A percentile compares a stretch with the other conserved stretches of the same genome.
Conservation (phyloP, 257 asterid species). For the Fraxinus excelsior region DNA sequence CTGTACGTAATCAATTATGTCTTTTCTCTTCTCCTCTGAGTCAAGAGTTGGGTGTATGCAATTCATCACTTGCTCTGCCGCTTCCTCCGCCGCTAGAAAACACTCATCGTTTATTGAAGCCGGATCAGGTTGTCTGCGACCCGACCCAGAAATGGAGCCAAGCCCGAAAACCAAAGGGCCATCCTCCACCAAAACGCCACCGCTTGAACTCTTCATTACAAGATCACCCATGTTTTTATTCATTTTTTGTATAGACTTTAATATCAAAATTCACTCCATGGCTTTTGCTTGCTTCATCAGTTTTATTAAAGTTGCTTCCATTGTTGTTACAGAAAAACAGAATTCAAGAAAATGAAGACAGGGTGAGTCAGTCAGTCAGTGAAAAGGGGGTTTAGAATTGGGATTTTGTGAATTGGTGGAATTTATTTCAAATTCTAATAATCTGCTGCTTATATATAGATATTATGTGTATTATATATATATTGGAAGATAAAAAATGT, state of each 20-base stretch:
- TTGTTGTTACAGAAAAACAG: not conserved
- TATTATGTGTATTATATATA: not conserved
- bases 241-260: not conserved
- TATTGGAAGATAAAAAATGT: not conserved
- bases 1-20: constrained; percentile 54
- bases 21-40: constrained; percentile 58
- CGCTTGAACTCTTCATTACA: constrained; percentile 14
- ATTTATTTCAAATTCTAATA: not conserved
- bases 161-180: not conserved
- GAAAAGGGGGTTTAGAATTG: constrained; percentile 30
- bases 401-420: constrained; percentile 28
- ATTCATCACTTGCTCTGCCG: constrained; percentile 52
- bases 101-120: constrained; percentile 39
- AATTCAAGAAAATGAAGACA: not conserved
- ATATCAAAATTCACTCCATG: constrained; percentile 14
- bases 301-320: not conserved
- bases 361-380: not conserved
- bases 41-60: constrained; percentile 58
- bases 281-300: constrained; percentile 13
- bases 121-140: constrained; percentile 42
- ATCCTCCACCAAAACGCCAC: constrained; percentile 26
- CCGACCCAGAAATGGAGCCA: constrained; percentile 7
- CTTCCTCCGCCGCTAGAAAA: constrained; percentile 49
- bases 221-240: constrained; percentile 37
- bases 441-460: not conserved